phyloP scores from a whole-genome alignment of 345 rosid genomes.

The Populus ilicifolia region DNA sequence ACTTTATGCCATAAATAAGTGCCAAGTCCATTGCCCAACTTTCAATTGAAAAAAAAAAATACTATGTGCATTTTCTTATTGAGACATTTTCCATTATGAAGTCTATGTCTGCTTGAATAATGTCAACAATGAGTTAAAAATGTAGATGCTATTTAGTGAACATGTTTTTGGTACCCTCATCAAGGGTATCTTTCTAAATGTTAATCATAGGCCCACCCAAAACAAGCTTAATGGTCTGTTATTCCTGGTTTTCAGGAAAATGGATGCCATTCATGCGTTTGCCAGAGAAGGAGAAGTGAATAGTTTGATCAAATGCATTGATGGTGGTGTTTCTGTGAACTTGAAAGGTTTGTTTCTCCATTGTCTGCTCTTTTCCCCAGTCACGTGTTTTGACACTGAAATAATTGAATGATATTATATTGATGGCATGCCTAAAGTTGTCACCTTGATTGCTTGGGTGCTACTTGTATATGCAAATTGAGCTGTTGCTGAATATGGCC shows the following conservation, averaged over 20 bases:
- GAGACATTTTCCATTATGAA: not conserved
- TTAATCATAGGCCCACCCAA: not conserved
- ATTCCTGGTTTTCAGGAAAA: slow-evolving; percentile 43
- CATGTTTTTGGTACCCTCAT: not conserved
- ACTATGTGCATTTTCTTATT: not conserved
- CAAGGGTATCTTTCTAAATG: not conserved
- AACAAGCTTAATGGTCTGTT: slow-evolving; percentile 6
- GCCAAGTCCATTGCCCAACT: too few relatives aligned
- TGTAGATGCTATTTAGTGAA: not conserved
- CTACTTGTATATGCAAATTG: not conserved
- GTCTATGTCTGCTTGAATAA: not conserved
- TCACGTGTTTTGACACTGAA: not conserved
- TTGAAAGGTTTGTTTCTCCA: slow-evolving; percentile 44
- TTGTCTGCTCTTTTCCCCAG: not conserved
- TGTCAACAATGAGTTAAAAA: not conserved
- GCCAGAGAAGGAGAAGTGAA: slow-evolving; percentile 88
- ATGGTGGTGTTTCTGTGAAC: slow-evolving; percentile 65
- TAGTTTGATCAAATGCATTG: slow-evolving; percentile 65
- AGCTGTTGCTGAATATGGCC: not conserved
- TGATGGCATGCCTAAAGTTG: not conserved
- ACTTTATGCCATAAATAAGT: too few relatives aligned
- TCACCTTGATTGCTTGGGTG: not conserved
- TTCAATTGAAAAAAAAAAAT: too few relatives aligned
- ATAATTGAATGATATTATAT: not conserved
- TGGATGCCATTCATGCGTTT: slow-evolving; percentile 84